phyloP scores from a whole-genome alignment of 192 early-diverging fungal species.

The Mortierella hygrophila region DNA sequence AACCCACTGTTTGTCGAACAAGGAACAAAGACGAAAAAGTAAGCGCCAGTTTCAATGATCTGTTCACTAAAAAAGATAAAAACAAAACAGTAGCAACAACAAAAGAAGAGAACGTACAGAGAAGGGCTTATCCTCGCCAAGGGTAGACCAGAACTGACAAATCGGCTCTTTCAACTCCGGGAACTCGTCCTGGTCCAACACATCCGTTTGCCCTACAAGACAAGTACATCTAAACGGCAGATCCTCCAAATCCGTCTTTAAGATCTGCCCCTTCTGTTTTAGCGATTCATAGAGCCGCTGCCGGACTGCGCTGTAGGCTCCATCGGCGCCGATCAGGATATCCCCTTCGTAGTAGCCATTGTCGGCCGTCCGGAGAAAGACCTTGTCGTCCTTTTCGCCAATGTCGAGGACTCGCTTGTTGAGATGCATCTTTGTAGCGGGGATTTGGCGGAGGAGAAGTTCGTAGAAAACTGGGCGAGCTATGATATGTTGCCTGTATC shows the following conservation, averaged over 20 bases:
- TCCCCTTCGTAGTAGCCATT: slow-evolving; percentile 14
- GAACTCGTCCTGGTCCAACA: slow-evolving; percentile 7
- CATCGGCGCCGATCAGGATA: slow-evolving; percentile 51
- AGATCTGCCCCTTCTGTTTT: background rate
- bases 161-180: slow-evolving; percentile 2
- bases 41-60: background rate
- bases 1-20: slow-evolving; percentile 13
- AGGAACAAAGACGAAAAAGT: background rate
- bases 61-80: background rate
- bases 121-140: slow-evolving; percentile 21
- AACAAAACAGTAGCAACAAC: background rate
- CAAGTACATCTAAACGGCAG: slow-evolving; percentile 10
- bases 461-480: slow-evolving; percentile 19
- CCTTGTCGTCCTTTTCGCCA: slow-evolving; percentile 19
- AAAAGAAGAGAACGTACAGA: background rate
- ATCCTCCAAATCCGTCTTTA: background rate
- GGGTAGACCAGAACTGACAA: background rate
- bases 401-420: slow-evolving; percentile 23
- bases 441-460: background rate
- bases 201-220: slow-evolving; percentile 16
- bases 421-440: slow-evolving; percentile 13
- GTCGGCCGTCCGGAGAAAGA: slow-evolving; percentile 28
- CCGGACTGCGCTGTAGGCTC: slow-evolving; percentile 33
- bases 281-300: slow-evolving; percentile 13
- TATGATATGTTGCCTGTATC: slow-evolving; percentile 1